phyloP scores from a whole-genome alignment of 306 rosid genomes.

The Pyrus betulifolia region DNA sequence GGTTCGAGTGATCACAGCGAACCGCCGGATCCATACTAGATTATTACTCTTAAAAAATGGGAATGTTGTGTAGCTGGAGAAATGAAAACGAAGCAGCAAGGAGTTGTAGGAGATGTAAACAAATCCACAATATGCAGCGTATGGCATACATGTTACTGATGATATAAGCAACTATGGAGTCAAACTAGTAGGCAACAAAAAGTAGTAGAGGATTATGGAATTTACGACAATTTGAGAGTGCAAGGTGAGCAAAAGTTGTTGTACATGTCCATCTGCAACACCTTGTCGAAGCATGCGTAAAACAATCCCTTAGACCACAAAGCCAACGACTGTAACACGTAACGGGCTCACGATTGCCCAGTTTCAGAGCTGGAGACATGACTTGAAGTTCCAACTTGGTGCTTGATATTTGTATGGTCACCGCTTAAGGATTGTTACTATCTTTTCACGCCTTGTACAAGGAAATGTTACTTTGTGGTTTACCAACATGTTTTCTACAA shows the following conservation, averaged over 20 bases:
- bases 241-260: no score
- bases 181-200: no score
- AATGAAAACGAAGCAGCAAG: slow-evolving; percentile 51
- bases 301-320: no score
- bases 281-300: no score
- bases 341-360: slow-evolving; percentile 49
- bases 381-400: slow-evolving; percentile 40
- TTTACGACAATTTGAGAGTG: no score
- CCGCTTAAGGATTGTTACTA: background rate
- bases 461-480: no score
- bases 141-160: no score
- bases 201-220: no score
- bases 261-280: no score
- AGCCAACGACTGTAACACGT: no score
- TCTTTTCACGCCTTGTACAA: background rate
- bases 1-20: slow-evolving; percentile 80
- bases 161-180: no score
- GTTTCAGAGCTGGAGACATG: slow-evolving; percentile 10
- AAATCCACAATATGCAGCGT: no score
- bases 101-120: slow-evolving; percentile 29
- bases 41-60: slow-evolving; percentile 62
- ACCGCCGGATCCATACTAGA: slow-evolving; percentile 37
- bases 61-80: slow-evolving; percentile 58
- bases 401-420: slow-evolving; percentile 4
- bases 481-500: background rate